Evolutionary conservation across 2,329 filamentous ascomycete genomes (phyloP), one percentile per base, ranked within the genome.

Genomic region (Penicillium fuscoglaucum): DNA sequence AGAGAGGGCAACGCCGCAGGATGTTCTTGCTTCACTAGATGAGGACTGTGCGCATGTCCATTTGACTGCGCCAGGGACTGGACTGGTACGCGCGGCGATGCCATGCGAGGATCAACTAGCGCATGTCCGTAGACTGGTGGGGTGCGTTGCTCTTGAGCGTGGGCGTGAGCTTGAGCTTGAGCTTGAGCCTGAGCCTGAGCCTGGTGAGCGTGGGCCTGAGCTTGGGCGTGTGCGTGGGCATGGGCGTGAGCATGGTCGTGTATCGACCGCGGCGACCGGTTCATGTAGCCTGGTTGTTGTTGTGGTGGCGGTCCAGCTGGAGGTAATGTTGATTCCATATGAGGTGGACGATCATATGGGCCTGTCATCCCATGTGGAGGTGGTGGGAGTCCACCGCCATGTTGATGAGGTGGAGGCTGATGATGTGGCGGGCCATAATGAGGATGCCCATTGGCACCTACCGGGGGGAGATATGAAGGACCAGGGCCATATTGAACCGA

Each of bases 401-500:
- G 65, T 58, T 64, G 69, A 55, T 63, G 68, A 44, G 52, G 67
- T 10, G 59, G 64, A 12, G 58, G 59, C 40, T 63, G 64, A 28
- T 65, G 70, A 24, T 63, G 69, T 44, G 70, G 71, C 15, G 69
- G 72, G 19, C 66, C 68, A 52, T 76, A 78, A 19, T 70, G 60
- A 21, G 69, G 72, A 12, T 69, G 72, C 2, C 69, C 70, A 49
- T 70, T 71, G 21, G 68, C 28, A 7, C 65, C 66, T 8, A 76
- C 66, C 9, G 74, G 71, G 26, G 75, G 74, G 24, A 78, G 66
- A 58, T 77, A 78, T n/a, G 68, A 52, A 21, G 55, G 55, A n/a
- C 63, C 47, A 7, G 47, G 54, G 21, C 65, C 68, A 56, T 76
- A 78, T 46, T 68, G 71, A 44, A 72, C 69, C 31, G 75, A 56